Evolutionary conservation across 225 moss, liverwort and hornwort genomes (phyloP).

Genomic region (Pleurozium schreberi): DNA sequence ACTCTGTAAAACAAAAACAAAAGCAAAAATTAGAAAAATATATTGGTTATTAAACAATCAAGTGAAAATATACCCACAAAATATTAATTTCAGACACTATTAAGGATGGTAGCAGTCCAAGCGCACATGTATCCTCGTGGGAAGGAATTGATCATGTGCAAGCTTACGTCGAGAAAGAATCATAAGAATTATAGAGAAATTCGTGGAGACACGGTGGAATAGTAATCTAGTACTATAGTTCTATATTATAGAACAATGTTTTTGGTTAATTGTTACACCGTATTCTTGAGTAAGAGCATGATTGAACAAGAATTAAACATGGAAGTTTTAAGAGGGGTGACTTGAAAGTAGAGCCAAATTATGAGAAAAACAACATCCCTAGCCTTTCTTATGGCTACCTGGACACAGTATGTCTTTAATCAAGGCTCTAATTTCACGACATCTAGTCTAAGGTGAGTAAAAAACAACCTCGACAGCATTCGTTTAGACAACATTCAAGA

Average conservation of each 20-base stretch:
- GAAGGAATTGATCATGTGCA: background rate
- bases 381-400: background rate
- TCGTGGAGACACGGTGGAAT: too few species aligned
- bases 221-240: background rate
- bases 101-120: background rate
- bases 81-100: background rate
- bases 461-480: too few species aligned
- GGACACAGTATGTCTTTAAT: background rate
- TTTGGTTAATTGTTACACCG: background rate
- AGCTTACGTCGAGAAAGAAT: too few species aligned
- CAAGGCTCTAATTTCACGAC: background rate
- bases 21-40: too few species aligned
- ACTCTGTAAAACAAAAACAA: slow-evolving; percentile 1
- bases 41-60: background rate
- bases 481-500: too few species aligned
- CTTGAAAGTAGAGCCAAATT: background rate
- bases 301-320: background rate
- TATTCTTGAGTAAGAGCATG: background rate
- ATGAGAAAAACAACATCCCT: background rate
- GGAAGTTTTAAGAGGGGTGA: background rate
- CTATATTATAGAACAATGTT: background rate
- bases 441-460: too few species aligned
- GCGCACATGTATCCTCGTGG: background rate
- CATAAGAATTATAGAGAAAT: background rate
- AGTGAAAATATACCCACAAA: background rate